These are phyloP conservation scores for Apiotrichum sp. DNA, from an alignment of 1,284 basidiomycete genomes.

Conservation along the genomic window DNA sequence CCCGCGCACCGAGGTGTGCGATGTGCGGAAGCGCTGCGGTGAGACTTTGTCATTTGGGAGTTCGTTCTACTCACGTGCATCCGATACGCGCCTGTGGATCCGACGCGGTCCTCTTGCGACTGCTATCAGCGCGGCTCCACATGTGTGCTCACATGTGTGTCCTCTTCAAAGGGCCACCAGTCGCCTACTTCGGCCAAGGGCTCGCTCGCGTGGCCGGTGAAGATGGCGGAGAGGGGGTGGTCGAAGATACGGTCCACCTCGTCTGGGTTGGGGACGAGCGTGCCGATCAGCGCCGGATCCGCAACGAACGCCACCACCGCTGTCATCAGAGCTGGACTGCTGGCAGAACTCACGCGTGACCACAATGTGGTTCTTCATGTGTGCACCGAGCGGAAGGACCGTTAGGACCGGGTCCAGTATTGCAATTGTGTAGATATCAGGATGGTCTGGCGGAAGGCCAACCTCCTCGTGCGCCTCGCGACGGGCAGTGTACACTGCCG, in stretches of 20 bases:
- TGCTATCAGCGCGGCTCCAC: conserved; percentile 20
- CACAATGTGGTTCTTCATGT: conserved; percentile 44
- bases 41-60: conserved; percentile 3
- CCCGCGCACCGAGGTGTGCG: conserved; percentile 70
- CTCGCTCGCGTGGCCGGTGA: conserved; percentile 53
- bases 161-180: conserved; percentile 69
- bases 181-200: conserved; percentile 56
- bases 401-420: conserved; percentile 67
- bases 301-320: conserved; percentile 66
- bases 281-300: conserved; percentile 52
- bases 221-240: conserved; percentile 63
- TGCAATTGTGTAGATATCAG: conserved; percentile 59
- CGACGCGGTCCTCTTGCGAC: conserved; percentile 36
- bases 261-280: conserved; percentile 55
- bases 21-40: conserved; percentile 63
- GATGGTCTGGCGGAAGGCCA: conserved; percentile 55
- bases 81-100: conserved; percentile 54
- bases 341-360: conserved; percentile 36
- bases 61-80: conserved; percentile 33
- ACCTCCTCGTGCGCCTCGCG: conserved; percentile 81
- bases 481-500: conserved; percentile 65
- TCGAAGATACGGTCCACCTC: conserved; percentile 75
- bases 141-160: conserved; percentile 53
- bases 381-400: conserved; percentile 55
- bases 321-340: conserved; percentile 43